phyloP scores from a whole-genome alignment of 2,329 filamentous ascomycete species.

The Botrytis paeoniae region DNA sequence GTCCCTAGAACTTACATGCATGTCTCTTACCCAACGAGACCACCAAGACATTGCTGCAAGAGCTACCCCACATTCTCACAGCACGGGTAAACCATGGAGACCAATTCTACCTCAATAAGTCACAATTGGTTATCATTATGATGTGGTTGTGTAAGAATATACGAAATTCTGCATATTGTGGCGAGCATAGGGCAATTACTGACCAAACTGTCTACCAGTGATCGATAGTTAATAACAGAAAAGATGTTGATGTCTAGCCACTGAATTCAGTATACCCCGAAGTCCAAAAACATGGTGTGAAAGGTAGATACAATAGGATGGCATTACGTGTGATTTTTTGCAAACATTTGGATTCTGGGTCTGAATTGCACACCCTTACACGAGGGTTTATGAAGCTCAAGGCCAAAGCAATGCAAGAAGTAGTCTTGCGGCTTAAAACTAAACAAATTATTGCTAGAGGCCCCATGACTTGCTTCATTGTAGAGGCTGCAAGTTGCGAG shows the following conservation, averaged over 20 bases:
- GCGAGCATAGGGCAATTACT: neutral
- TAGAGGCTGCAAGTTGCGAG: neutral
- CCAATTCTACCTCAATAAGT: neutral
- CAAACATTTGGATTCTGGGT: neutral
- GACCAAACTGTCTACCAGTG: neutral
- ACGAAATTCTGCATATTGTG: neutral
- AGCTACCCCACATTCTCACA: neutral
- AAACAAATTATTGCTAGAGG: neutral
- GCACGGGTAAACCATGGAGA: neutral
- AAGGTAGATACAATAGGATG: neutral
- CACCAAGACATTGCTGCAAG: neutral
- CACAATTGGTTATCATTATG: neutral
- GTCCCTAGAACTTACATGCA: neutral
- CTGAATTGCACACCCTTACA: neutral
- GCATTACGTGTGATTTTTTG: neutral
- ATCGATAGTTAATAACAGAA: neutral
- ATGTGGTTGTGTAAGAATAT: neutral
- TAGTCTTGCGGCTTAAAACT: neutral
- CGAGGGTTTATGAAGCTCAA: neutral
- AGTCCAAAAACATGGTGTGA: neutral
- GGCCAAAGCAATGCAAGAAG: neutral
- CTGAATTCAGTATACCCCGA: neutral
- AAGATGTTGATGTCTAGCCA: neutral
- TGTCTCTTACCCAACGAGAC: neutral
- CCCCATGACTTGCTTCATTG: neutral